A percentile compares a stretch with the other conserved stretches of the same genome.
phyloP scores from a whole-genome alignment of 106 monocot species.

The Xerophyta viscosa region DNA sequence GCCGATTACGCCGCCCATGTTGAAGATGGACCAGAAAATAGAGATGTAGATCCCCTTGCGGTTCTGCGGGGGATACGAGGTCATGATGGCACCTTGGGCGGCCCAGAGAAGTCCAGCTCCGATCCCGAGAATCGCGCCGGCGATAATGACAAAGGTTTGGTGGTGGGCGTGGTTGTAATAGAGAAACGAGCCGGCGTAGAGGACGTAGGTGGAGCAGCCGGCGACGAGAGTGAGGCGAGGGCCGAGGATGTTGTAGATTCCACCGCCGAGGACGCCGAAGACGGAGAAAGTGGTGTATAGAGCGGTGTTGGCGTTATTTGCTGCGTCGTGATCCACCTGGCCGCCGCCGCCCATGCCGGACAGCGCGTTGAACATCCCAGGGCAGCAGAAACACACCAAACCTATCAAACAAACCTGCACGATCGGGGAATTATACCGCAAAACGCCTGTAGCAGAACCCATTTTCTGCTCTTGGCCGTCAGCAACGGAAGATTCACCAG shows the following conservation, averaged over 20 bases:
- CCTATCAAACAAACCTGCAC: conserved; percentile 83
- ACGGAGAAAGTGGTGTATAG: conserved; percentile 88
- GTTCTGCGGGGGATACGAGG: conserved; percentile 57
- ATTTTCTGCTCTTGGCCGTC: background rate
- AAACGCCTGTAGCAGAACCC: background rate
- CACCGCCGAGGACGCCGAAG: conserved; percentile 85
- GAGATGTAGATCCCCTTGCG: conserved; percentile 78
- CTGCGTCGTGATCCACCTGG: conserved; percentile 60
- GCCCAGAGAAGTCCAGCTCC: conserved; percentile 93
- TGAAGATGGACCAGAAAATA: conserved; percentile 91
- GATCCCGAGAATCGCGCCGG: conserved; percentile 75
- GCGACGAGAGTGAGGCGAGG: conserved; percentile 79
- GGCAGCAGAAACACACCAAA: conserved; percentile 95
- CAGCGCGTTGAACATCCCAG: conserved; percentile 99
- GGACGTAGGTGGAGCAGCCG: conserved; percentile 77
- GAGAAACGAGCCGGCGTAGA: conserved; percentile 88
- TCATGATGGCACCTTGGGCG: conserved; percentile 86
- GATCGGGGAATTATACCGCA: conserved; percentile 75
- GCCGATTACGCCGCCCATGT: conserved; percentile 88
- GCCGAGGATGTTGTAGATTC: conserved; percentile 80
- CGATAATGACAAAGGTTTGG: conserved; percentile 58
- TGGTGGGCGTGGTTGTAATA: conserved; percentile 75
- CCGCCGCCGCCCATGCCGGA: conserved; percentile 93
- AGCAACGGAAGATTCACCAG: background rate
- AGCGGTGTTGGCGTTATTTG: conserved; percentile 95